Evolutionary conservation across 495 filamentous ascomycete genomes (phyloP), one percentile per base, ranked within the genome.

Genomic region (Aspergillus coremiiformis): DNA sequence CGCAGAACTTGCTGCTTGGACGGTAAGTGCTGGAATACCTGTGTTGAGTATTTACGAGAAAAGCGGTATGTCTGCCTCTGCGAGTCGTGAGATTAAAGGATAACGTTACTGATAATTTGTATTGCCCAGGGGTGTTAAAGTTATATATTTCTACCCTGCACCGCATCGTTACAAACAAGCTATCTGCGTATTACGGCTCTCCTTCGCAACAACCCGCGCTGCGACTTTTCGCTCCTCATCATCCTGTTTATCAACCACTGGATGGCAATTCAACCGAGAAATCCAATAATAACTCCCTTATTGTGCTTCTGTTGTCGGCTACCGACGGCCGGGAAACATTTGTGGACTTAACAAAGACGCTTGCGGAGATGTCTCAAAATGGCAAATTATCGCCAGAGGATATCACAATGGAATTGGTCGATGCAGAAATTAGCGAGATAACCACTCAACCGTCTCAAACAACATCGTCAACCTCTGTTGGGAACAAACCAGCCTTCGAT

Each of bases 341-440:
- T 49, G 90, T 96, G 9, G 93, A 97, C 67, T 78, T 98, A 22
- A 97, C 94, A 39, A 94, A 91, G 62, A 96, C 94, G 3, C 76
- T 98, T 8, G 80, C 91, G 5, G 89, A 95, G 58, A 96, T 98
- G 92, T 82, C 88, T 4, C 93, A 98, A 71, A 83, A 86, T 51
- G 83, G 84, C 45, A 95, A 95, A 66, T 69, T 98, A 19, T 78
- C 78, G 2, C 72, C 85, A 0, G 68, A 78, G 15, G 91, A 98
- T 63, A 90, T 98, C 53, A 88, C 79, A 37, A 71, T 79, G 15
- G 89, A 96, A 54, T 71, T 98, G 35, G 83, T 98, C n/a, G 90
- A 98, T 63, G 84, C 86, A 7, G 93, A 96, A 67, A 75, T 98
- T 46, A 81, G 72, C 35, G 84, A 83, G 53, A 79, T 75, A 49